phyloP scores from a whole-genome alignment of 2,329 filamentous ascomycete genomes.

The Ophiognomonia clavigignenti-juglandacearum region DNA sequence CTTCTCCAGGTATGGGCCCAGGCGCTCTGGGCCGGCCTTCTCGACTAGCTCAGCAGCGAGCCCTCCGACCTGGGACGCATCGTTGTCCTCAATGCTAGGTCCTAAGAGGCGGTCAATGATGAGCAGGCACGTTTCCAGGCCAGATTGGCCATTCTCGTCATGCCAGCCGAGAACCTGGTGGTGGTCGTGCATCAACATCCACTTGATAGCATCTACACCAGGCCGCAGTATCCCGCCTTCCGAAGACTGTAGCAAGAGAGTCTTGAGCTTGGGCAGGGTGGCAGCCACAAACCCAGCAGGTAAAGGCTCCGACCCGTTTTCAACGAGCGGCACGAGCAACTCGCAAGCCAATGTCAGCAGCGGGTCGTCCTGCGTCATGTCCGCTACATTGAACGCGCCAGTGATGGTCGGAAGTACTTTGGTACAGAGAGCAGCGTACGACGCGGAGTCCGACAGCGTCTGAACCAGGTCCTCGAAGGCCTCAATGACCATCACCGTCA shows the following conservation, averaged over 20 bases:
- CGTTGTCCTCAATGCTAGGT: constrained; percentile 81
- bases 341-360: constrained; percentile 77
- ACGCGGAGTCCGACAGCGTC: constrained; percentile 59
- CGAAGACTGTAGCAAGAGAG: constrained; percentile 74
- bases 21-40: constrained; percentile 84
- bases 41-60: constrained; percentile 93
- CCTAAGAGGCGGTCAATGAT: constrained; percentile 90
- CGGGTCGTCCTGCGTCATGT: constrained; percentile 77
- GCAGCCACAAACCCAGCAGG: constrained; percentile 81
- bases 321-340: constrained; percentile 72
- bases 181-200: constrained; percentile 84
- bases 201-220: constrained; percentile 80
- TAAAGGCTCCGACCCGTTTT: constrained; percentile 79
- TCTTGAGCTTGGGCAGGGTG: constrained; percentile 80
- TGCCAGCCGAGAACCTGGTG: constrained; percentile 86
- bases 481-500: constrained; percentile 82
- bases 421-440: constrained; percentile 73
- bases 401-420: constrained; percentile 86
- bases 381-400: constrained; percentile 83
- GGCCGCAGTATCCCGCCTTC: constrained; percentile 87
- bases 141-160: constrained; percentile 73
- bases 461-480: constrained; percentile 84
- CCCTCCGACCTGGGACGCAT: constrained; percentile 91
- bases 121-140: constrained; percentile 81
- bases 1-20: constrained; percentile 85